phyloP scores from a whole-genome alignment of 441 rosid species.

The Brassica balearica region DNA sequence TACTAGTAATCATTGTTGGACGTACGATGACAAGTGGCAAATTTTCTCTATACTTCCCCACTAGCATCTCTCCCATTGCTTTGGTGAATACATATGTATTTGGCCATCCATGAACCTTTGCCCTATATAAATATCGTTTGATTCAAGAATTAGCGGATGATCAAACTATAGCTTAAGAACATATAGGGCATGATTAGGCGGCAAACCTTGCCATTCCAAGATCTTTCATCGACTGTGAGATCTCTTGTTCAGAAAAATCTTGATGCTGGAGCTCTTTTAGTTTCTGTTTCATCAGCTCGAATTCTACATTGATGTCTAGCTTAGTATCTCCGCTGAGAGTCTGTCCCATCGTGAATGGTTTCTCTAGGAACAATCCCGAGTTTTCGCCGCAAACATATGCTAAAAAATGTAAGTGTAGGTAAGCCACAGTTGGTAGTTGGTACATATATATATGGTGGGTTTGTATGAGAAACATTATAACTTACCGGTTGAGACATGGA shows the following conservation, averaged over 20 bases:
- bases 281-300: constrained; percentile 54
- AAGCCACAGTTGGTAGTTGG: constrained; percentile 7
- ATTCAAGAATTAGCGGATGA: not conserved
- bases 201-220: constrained; percentile 68
- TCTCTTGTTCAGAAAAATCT: constrained; percentile 54
- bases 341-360: constrained; percentile 60
- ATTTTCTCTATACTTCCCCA: constrained; percentile 44
- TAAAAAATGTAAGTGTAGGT: constrained; percentile 35
- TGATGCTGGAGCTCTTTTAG: constrained; percentile 55
- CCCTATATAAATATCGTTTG: constrained; percentile 43
- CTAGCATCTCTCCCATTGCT: constrained; percentile 67
- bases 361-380: constrained; percentile 67
- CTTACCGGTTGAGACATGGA: constrained; percentile 89
- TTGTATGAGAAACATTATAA: constrained; percentile 5
- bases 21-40: constrained; percentile 52
- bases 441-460: not conserved
- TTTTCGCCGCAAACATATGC: constrained; percentile 84
- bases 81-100: constrained; percentile 71
- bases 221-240: constrained; percentile 62
- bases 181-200: not conserved
- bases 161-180: not conserved
- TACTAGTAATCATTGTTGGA: constrained; percentile 60
- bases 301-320: constrained; percentile 67
- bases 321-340: constrained; percentile 61
- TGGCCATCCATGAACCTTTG: constrained; percentile 67